Base-by-base conservation (phyloP, 371 early-diverging fungal species). In the Rhizopus arrhizus region DNA sequence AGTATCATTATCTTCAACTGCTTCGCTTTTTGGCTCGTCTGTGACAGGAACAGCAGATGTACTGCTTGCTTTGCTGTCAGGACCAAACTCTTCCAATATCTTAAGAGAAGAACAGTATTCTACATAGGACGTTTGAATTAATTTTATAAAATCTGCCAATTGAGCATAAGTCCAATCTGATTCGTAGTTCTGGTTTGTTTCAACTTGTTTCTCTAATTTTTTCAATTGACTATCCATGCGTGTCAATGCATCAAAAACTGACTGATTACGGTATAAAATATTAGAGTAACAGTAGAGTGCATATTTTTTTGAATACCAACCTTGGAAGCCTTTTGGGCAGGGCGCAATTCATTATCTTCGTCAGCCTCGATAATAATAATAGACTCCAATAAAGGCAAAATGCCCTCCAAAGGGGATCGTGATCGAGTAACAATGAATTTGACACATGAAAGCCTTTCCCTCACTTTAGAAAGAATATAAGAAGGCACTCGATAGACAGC, bases 301-400 rank as follows among this genome's bases (percentile, higher is more conserved):
- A 49, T 33, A 11, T 5, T 33, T 32, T 36, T 4, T 42, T 53
- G 7, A 5, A 5, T 15, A 13, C 13, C 5, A 13, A 77, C 74
- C 67, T 80, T 77, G 13, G 77, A 77, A 58, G 67, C 75, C 8
- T 72, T 68, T 54, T 80, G 80, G 15, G 74, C 77, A 29, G 74
- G 70, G 6, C 69, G 71, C 13, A 80, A 32, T 48, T 80, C 80
- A 54, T 75, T 75, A 38, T 80, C 72, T 10, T 62, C 68, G 32
- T 80, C 77, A 3, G 70, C 67, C 47, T 80, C 77, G 9, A 72
- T 68, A 12, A 80, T 68, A 16, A 58, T 60, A 41, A 80, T 73
- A 3, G 75, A 75, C 36, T 77, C 77, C 15, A 80, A 38, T 12
- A 80, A 54, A 2, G 77, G 66, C 5, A 66, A 60, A 22, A 77